Percentiles rank a stretch among this genome's conserved stretches.
phyloP scores from a whole-genome alignment of 2,329 filamentous ascomycete species.

The Aaosphaeria arxii region DNA sequence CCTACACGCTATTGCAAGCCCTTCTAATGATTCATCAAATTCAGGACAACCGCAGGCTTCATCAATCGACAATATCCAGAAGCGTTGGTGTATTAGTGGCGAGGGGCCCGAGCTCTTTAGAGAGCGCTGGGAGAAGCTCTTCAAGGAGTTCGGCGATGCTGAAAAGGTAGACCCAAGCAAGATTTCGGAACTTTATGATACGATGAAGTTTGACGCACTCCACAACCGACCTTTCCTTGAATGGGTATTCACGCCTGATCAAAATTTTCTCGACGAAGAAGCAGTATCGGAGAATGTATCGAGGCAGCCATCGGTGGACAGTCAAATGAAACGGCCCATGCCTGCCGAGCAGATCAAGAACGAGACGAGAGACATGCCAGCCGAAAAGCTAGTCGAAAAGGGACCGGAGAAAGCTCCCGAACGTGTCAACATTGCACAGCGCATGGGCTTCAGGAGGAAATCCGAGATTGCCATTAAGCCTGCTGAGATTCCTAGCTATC shows the following conservation, averaged over 20 bases:
- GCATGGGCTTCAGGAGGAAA: constrained; percentile 52
- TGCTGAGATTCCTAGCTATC: constrained; percentile 25
- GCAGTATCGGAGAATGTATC: constrained; percentile 31
- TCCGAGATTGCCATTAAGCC: constrained; percentile 40
- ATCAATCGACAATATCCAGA: constrained; percentile 61
- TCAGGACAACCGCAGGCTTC: constrained; percentile 28
- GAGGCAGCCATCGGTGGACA: constrained; percentile 27
- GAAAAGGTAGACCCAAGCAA: constrained; percentile 99
- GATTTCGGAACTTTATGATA: constrained; percentile 97
- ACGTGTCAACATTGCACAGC: constrained; percentile 41
- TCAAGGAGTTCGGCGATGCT: constrained; percentile 91
- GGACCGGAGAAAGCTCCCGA: constrained; percentile 37
- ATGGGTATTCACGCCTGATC: constrained; percentile 92
- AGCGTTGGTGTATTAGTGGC: constrained; percentile 84
- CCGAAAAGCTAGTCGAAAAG: constrained; percentile 19
- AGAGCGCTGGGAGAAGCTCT: constrained; percentile 97
- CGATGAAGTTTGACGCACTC: constrained; percentile 98
- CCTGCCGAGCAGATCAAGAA: constrained; percentile 24
- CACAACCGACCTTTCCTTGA: constrained; percentile 96
- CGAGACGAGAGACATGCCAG: constrained; percentile 15
- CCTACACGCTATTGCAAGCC: constrained; percentile 44
- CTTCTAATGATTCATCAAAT: constrained; percentile 30
- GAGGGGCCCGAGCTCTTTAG: constrained; percentile 94
- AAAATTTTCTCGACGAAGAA: constrained; percentile 69
- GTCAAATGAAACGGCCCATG: constrained; percentile 20